phyloP scores from a whole-genome alignment of 495 filamentous ascomycete species.

The Geoglossum glabrum region DNA sequence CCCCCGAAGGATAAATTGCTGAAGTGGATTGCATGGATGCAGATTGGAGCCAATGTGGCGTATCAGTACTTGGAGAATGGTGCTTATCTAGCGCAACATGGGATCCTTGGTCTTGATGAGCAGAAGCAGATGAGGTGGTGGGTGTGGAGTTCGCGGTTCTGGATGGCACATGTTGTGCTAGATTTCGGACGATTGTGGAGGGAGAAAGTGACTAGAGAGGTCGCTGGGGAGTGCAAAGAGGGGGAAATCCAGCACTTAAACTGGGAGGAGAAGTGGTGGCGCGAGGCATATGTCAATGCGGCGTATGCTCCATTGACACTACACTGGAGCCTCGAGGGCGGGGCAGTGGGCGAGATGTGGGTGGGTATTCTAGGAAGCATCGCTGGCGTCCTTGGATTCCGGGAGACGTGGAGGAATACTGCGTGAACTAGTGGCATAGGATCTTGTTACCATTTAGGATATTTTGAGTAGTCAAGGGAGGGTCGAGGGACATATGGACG shows the following conservation, averaged over 20 bases:
- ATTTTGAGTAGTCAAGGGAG: too few relatives aligned
- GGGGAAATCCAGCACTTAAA: constrained; percentile 14
- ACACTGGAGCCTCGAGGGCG: constrained; percentile 66
- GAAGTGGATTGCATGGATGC: constrained; percentile 36
- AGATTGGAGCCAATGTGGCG: constrained; percentile 40
- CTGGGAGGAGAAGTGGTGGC: constrained; percentile 15
- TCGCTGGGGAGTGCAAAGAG: constrained; percentile 13
- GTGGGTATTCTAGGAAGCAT: constrained; percentile 46
- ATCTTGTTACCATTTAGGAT: background rate
- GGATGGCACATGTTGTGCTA: constrained; percentile 57
- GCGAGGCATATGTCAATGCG: constrained; percentile 22
- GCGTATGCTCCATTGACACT: constrained; percentile 43
- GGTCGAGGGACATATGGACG: too few relatives aligned
- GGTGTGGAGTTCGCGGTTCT: constrained; percentile 59
- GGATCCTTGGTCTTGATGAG: constrained; percentile 39
- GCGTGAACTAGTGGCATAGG: background rate
- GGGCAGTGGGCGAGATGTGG: constrained; percentile 33
- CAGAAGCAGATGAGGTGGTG: constrained; percentile 32
- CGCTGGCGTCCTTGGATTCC: constrained; percentile 44
- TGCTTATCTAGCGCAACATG: constrained; percentile 52
- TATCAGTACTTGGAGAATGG: constrained; percentile 75
- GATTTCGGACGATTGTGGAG: constrained; percentile 46
- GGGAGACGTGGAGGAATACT: constrained; percentile 36
- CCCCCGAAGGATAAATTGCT: constrained; percentile 20
- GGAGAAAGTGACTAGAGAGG: constrained; percentile 22